A percentile compares a stretch with the other conserved stretches of the same genome.
phyloP scores from a whole-genome alignment of 371 early-diverging fungal species.

The Syncephalastrum contaminatum region DNA sequence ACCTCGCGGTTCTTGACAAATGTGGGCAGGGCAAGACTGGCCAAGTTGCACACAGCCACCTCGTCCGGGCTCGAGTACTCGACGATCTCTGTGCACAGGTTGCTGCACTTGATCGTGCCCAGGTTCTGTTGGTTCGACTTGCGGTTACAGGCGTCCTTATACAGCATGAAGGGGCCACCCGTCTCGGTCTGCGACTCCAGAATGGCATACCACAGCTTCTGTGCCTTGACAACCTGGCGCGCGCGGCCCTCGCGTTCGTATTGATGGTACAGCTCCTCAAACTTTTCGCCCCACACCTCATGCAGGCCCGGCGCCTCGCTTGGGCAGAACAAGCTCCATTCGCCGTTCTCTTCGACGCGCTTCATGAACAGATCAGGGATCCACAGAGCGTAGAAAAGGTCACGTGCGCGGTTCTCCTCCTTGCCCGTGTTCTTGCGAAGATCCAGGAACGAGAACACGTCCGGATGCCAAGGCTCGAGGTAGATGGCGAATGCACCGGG shows the following conservation, averaged over 20 bases:
- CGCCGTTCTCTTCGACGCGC: slow-evolving; percentile 92
- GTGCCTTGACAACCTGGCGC: slow-evolving; percentile 90
- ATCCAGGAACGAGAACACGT: slow-evolving; percentile 98
- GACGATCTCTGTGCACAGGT: slow-evolving; percentile 92
- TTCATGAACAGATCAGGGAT: slow-evolving; percentile 99
- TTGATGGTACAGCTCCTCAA: slow-evolving; percentile 85
- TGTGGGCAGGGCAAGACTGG: slow-evolving; percentile 95
- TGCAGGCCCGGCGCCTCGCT: slow-evolving; percentile 93
- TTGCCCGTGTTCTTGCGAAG: slow-evolving; percentile 99
- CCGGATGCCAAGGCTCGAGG: slow-evolving; percentile 99
- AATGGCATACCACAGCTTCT: slow-evolving; percentile 99
- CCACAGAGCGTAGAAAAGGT: slow-evolving; percentile 98
- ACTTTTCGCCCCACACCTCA: slow-evolving; percentile 96
- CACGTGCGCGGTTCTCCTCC: slow-evolving; percentile 97
- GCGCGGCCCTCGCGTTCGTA: slow-evolving; percentile 92
- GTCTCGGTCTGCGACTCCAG: slow-evolving; percentile 99
- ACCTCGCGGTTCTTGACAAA: slow-evolving; percentile 74
- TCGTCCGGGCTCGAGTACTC: slow-evolving; percentile 97
- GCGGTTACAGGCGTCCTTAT: slow-evolving; percentile 94
- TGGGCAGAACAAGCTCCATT: slow-evolving; percentile 98
- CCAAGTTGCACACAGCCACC: slow-evolving; percentile 99
- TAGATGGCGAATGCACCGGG: slow-evolving; percentile 99
- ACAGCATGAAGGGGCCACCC: slow-evolving; percentile 99
- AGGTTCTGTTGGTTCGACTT: slow-evolving; percentile 98
- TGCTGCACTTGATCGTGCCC: slow-evolving; percentile 93